Evolutionary conservation across 768 basidiomycete species (phyloP).

Genomic region (Boletus eberwhitei): DNA sequence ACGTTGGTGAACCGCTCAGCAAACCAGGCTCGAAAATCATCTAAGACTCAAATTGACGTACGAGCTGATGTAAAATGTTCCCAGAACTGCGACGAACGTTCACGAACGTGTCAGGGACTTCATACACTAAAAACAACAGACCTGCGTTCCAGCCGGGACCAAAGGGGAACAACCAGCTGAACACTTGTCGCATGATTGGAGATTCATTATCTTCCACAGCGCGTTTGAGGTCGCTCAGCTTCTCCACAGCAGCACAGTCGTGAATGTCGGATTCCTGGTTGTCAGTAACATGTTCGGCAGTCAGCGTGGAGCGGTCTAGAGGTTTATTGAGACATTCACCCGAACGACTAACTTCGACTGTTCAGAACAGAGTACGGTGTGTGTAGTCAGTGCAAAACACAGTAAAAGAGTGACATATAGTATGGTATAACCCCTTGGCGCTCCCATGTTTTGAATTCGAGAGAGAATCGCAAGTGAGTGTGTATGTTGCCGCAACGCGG

Average conservation of each 20-base stretch:
- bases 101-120: conserved; percentile 17
- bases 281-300: conserved; percentile 6
- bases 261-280: conserved; percentile 43
- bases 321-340: conserved; percentile 23
- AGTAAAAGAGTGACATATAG: conserved; percentile 45
- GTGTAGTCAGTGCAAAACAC: conserved; percentile 23
- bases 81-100: conserved; percentile 52
- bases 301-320: conserved; percentile 2
- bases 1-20: conserved; percentile 22
- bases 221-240: conserved; percentile 57
- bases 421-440: conserved; percentile 16
- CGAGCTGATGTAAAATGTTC: conserved; percentile 97
- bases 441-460: conserved; percentile 18
- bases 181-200: conserved; percentile 75
- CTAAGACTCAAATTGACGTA: conserved; percentile 40
- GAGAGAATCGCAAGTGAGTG: conserved; percentile 1
- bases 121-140: conserved; percentile 21
- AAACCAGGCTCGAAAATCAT: conserved; percentile 16
- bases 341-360: conserved; percentile 27
- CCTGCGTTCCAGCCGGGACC: conserved; percentile 86
- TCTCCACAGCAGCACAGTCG: conserved; percentile 39
- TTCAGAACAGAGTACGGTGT: conserved; percentile 18
- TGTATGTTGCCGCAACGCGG: neutral
- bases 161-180: conserved; percentile 83
- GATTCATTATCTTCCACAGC: conserved; percentile 62